Conservation (phyloP, 768 basidiomycete species). For the Macrolepiota dolichaula region DNA sequence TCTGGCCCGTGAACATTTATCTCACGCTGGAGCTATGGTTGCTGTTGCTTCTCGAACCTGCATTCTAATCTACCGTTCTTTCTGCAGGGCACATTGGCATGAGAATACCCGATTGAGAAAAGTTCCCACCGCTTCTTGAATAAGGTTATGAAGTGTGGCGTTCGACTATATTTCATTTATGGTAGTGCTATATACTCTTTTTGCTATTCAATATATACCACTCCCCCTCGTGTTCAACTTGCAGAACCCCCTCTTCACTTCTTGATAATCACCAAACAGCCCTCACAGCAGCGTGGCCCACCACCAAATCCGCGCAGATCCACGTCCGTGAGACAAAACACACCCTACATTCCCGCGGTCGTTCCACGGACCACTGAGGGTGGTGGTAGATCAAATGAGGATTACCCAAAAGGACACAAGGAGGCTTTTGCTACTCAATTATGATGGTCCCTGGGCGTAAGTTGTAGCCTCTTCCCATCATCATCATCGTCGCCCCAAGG, state of each 20-base stretch:
- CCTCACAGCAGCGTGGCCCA: too few species aligned
- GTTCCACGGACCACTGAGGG: neutral
- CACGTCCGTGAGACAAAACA: neutral
- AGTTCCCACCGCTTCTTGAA: neutral
- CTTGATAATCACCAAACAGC: too few species aligned
- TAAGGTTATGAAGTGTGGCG: neutral
- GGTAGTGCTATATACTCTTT: neutral
- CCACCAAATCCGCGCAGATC: neutral
- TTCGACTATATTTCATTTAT: neutral
- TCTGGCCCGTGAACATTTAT: neutral
- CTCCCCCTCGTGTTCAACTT: too few species aligned
- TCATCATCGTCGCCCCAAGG: neutral
- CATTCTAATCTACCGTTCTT: neutral
- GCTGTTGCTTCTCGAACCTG: neutral
- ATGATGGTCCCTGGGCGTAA: neutral
- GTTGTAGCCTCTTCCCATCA: neutral
- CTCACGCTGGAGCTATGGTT: neutral
- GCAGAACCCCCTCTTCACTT: too few species aligned
- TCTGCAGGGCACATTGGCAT: slow-evolving; percentile 25
- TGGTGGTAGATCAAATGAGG: neutral
- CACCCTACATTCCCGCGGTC: neutral
- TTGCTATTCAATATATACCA: too few species aligned
- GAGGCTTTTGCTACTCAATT: neutral
- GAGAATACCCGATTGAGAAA: neutral
- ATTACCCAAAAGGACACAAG: neutral